Percentiles rank a stretch among this genome's conserved stretches.
Conservation (phyloP, 2,329 filamentous ascomycete genomes). For the Fusarium lateritium region DNA sequence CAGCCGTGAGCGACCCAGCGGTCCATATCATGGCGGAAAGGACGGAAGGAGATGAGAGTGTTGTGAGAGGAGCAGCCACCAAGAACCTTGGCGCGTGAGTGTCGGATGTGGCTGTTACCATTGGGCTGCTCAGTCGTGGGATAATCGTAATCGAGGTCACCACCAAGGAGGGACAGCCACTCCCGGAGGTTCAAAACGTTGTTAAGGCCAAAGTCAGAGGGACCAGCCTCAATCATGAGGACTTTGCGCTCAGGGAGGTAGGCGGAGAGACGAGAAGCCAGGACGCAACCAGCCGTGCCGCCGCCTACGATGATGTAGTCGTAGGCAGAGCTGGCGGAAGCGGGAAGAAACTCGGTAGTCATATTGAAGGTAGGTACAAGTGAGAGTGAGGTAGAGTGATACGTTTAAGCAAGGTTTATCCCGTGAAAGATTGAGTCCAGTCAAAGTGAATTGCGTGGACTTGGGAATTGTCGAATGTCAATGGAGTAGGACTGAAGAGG, state of each 20-base stretch:
- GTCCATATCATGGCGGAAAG: conserved; percentile 89
- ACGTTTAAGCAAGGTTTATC: conserved; percentile 1
- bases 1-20: conserved; percentile 87
- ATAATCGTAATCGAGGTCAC: conserved; percentile 93
- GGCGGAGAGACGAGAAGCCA: conserved; percentile 83
- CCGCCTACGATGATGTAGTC: conserved; percentile 91
- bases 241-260: conserved; percentile 87
- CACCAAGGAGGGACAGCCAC: conserved; percentile 87
- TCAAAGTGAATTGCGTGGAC: not conserved
- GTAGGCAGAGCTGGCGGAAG: conserved; percentile 76
- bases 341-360: conserved; percentile 78
- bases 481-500: not conserved
- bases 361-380: conserved; percentile 58
- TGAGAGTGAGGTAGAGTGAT: conserved; percentile 2
- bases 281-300: conserved; percentile 88
- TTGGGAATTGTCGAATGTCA: conserved; percentile 3
- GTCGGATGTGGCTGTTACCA: conserved; percentile 92
- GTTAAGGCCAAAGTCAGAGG: conserved; percentile 90
- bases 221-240: conserved; percentile 88
- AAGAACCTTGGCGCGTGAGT: conserved; percentile 92
- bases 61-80: conserved; percentile 96
- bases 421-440: not conserved
- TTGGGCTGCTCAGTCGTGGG: conserved; percentile 90
- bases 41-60: conserved; percentile 92
- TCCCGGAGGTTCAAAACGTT: conserved; percentile 88